Conservation (phyloP, 768 basidiomycete species). For the Lyophyllum semitale region DNA sequence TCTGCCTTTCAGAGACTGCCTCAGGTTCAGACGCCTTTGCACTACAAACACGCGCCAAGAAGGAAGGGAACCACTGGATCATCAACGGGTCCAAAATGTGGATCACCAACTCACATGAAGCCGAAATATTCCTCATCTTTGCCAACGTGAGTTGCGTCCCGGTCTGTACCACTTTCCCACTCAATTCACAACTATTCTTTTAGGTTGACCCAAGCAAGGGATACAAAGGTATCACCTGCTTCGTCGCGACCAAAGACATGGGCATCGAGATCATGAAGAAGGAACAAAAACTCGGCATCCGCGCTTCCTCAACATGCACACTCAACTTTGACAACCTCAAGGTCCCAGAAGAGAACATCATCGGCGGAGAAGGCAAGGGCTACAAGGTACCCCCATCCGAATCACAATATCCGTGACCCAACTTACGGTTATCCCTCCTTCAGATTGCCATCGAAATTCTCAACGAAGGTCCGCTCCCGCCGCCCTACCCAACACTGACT, state of each 20-base stretch:
- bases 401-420: not conserved
- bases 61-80: slow-evolving; percentile 83
- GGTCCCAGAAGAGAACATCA: slow-evolving; percentile 80
- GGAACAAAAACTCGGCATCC: slow-evolving; percentile 97
- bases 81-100: slow-evolving; percentile 99
- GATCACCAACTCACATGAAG: slow-evolving; percentile 95
- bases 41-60: slow-evolving; percentile 88
- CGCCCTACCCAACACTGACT: not conserved
- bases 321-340: slow-evolving; percentile 94
- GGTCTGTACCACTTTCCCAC: not conserved
- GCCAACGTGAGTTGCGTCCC: slow-evolving; percentile 69
- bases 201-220: slow-evolving; percentile 87
- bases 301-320: slow-evolving; percentile 93
- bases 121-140: slow-evolving; percentile 91
- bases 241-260: slow-evolving; percentile 95
- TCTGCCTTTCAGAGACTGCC: slow-evolving; percentile 90
- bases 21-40: slow-evolving; percentile 99
- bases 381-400: slow-evolving; percentile 62
- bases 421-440: not conserved
- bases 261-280: slow-evolving; percentile 97
- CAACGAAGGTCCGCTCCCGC: slow-evolving; percentile 71
- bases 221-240: slow-evolving; percentile 99
- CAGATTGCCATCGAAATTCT: slow-evolving; percentile 94
- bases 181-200: not conserved
- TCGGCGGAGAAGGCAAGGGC: slow-evolving; percentile 90